A percentile compares a stretch with the other conserved stretches of the same genome.
These are phyloP conservation scores for Naegleria fowleri DNA, from an alignment of 208 protist genomes.

Conservation along the genomic window DNA sequence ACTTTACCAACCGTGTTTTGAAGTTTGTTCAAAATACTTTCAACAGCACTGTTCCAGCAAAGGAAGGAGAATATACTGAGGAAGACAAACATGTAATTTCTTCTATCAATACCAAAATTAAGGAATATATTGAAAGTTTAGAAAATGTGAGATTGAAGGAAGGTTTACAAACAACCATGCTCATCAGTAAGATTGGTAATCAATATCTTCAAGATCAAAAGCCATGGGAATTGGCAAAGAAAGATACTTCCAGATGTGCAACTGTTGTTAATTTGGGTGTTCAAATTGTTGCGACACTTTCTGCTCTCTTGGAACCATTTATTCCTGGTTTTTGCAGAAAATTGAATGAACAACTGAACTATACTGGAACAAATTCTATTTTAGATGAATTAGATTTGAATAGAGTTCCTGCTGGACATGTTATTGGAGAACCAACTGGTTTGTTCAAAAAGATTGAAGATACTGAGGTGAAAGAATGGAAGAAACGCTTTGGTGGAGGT, in stretches of 20 bases:
- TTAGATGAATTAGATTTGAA: background rate
- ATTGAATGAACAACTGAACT: constrained; percentile 23
- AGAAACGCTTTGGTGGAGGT: constrained; percentile 31
- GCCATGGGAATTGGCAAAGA: constrained; percentile 52
- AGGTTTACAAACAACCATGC: constrained; percentile 49
- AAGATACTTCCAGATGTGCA: constrained; percentile 29
- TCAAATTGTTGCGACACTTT: constrained; percentile 44
- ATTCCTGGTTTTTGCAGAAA: constrained; percentile 43
- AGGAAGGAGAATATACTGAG: background rate
- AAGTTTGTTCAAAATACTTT: constrained; percentile 39
- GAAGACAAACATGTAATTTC: constrained; percentile 31
- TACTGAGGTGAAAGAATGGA: constrained; percentile 23
- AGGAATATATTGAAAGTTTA: constrained; percentile 45
- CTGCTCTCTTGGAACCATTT: constrained; percentile 50
- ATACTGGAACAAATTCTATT: background rate
- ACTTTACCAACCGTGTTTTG: constrained; percentile 61
- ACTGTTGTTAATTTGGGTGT: constrained; percentile 36
- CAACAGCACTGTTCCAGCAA: background rate
- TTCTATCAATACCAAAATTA: constrained; percentile 44
- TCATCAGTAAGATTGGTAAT: constrained; percentile 54
- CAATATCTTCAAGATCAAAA: constrained; percentile 56
- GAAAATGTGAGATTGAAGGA: constrained; percentile 53
- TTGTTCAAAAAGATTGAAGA: constrained; percentile 40
- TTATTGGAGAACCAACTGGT: constrained; percentile 22
- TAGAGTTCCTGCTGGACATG: constrained; percentile 33